A percentile compares a stretch with the other conserved stretches of the same genome.
Conservation (phyloP, 2,329 filamentous ascomycete species). For the Calonectria leucothoes region DNA sequence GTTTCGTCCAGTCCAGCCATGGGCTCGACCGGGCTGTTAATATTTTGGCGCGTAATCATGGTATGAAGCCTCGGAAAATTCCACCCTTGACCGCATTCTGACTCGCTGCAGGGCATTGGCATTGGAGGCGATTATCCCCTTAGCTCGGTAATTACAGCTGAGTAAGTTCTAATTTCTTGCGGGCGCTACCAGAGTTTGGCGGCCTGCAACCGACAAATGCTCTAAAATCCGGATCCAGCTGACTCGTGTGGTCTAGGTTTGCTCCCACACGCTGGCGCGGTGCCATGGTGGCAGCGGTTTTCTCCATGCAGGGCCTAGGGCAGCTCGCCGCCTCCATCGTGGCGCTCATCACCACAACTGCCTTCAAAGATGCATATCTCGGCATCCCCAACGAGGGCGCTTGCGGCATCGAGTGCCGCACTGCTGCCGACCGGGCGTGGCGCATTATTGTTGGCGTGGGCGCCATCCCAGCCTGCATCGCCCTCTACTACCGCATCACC, state of each 20-base stretch:
- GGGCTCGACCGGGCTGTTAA: constrained; percentile 69
- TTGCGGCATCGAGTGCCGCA: constrained; percentile 73
- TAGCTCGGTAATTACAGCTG: constrained; percentile 83
- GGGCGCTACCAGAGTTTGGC: constrained; percentile 22
- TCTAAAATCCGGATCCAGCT: constrained; percentile 18
- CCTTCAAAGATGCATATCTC: constrained; percentile 67
- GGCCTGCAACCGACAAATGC: constrained; percentile 11
- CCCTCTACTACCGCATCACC: constrained; percentile 87
- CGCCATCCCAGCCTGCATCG: constrained; percentile 80
- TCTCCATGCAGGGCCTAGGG: constrained; percentile 88
- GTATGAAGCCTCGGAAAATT: constrained; percentile 45
- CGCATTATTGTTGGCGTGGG: constrained; percentile 84
- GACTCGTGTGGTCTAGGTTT: constrained; percentile 62
- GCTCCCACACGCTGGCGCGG: constrained; percentile 85
- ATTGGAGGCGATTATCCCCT: constrained; percentile 88
- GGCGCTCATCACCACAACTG: constrained; percentile 74
- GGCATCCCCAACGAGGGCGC: constrained; percentile 51
- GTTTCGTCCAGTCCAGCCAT: constrained; percentile 71
- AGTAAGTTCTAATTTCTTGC: constrained; percentile 55
- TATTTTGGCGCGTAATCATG: constrained; percentile 84
- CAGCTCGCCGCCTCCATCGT: constrained; percentile 79
- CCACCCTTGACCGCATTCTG: constrained; percentile 12
- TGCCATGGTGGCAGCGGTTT: constrained; percentile 85
- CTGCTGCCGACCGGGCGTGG: constrained; percentile 85
- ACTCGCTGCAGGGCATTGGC: constrained; percentile 67